These are phyloP conservation scores for Paecilomyces dactylethromorphus DNA, from an alignment of 2,329 filamentous ascomycete species.

Conservation along the genomic window DNA sequence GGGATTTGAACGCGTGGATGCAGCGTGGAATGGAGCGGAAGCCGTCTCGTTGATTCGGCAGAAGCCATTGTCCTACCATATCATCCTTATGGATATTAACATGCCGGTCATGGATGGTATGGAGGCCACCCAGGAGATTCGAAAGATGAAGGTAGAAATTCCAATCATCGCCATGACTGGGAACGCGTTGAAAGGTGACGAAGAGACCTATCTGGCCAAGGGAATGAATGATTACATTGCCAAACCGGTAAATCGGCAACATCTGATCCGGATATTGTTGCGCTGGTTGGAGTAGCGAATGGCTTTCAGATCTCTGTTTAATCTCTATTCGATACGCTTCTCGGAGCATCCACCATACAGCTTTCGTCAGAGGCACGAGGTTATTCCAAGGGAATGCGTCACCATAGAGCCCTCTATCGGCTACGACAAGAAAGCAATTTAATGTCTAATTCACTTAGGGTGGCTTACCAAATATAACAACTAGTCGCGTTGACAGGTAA, in stretches of 20 bases:
- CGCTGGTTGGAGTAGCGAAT: constrained; percentile 26
- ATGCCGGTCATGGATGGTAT: constrained; percentile 44
- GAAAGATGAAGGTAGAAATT: constrained; percentile 29
- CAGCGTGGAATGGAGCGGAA: constrained; percentile 39
- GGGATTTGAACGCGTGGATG: constrained; percentile 36
- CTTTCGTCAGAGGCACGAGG: no score
- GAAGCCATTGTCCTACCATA: constrained; percentile 36
- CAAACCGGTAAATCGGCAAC: constrained; percentile 48
- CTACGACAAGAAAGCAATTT: no score
- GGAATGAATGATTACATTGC: constrained; percentile 53
- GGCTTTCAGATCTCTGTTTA: neutral
- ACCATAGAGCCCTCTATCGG: no score
- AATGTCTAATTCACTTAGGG: no score
- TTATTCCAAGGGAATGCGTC: no score
- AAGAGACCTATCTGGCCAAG: constrained; percentile 46
- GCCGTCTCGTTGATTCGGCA: constrained; percentile 37
- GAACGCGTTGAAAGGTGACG: constrained; percentile 51
- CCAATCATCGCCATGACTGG: constrained; percentile 53
- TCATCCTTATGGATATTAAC: constrained; percentile 43
- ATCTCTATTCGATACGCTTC: neutral
- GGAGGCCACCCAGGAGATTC: constrained; percentile 38
- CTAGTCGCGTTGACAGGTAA: no score
- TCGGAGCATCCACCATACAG: no score
- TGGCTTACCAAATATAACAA: no score
- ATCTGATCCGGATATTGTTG: constrained; percentile 39